Evolutionary conservation across 768 basidiomycete species (phyloP).

Genomic region (Mycena galopus): DNA sequence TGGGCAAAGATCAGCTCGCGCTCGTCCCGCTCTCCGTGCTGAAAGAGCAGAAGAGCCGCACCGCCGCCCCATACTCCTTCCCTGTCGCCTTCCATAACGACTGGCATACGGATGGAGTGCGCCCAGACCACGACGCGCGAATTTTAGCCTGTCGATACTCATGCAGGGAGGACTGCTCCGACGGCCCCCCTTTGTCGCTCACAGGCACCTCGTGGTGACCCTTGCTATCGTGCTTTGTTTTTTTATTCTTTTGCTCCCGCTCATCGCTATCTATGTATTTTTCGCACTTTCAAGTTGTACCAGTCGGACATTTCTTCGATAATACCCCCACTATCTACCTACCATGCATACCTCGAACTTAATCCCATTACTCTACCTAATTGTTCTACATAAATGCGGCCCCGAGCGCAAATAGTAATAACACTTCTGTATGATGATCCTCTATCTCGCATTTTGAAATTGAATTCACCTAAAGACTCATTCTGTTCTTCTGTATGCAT

Average conservation of each 20-base stretch:
- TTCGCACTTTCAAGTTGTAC: not conserved
- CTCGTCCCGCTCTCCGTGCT: slow-evolving; percentile 36
- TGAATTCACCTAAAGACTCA: no score
- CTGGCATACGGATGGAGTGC: slow-evolving; percentile 12
- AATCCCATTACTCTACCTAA: not conserved
- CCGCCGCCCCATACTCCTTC: slow-evolving; percentile 4
- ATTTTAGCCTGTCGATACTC: slow-evolving; percentile 23
- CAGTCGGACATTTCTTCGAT: not conserved
- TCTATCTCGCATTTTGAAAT: not conserved
- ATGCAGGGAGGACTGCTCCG: not conserved
- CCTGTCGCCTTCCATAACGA: slow-evolving; percentile 21
- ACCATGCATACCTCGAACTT: slow-evolving; percentile 15
- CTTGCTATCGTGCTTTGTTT: not conserved
- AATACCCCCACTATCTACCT: not conserved
- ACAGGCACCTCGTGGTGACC: slow-evolving; percentile 13
- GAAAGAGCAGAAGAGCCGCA: slow-evolving; percentile 33
- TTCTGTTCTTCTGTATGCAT: no score
- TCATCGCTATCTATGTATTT: not conserved
- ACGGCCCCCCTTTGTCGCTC: not conserved
- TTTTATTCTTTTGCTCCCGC: not conserved
- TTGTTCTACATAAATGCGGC: slow-evolving; percentile 5
- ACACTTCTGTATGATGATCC: not conserved
- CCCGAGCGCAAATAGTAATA: not conserved
- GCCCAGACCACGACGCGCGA: not conserved
- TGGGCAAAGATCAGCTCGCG: slow-evolving; percentile 35